Base-by-base conservation (phyloP, 169 alveolate species). In the Plasmodium adleri region DNA sequence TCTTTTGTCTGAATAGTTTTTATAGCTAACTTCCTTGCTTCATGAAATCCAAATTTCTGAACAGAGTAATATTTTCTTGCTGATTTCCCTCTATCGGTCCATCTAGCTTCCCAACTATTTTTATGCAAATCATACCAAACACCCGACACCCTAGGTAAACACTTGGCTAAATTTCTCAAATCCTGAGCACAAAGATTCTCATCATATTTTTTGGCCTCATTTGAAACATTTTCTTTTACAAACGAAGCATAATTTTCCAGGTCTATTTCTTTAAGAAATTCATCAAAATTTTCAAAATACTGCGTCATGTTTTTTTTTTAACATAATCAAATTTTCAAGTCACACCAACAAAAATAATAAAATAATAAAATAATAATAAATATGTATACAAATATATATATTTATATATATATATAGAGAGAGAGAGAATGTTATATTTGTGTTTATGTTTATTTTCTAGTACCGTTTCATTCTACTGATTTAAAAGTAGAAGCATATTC, bases 61-160 rank as follows among this genome's bases (percentile, higher is more conserved):
- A 93, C 96, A 20, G 96, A 93, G 58, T 92, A 93, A 67, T 93
- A 93, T 32, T 94, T 64, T 56, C 93, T 92, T 90, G 93, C 93
- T 9, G 95, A 89, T 91, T 93, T 93, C 45, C 94, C 74, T 68
- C 93, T 92, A 52, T 93, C 94, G 8, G 93, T 74, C 96, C 96
- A 93, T 17, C 95, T 93, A 26, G 96, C 96, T 39, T 92, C 96
- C 96, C 96, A 93, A 78, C 93, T 92, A 71, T 93, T 94, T 70
- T 93, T 94, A 62, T 93, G 93, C 17, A 94, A 93, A 70, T 93
- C 96, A 72, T 93, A 93, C 60, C 96, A 85, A 13, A 93, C 96
- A 5, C 96, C 96, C 64, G 93, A 92, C 4, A 93, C 96, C 54
- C 93, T 88, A 12, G 96, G 96, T 17, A 93, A 93, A 54, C 92